A percentile compares a stretch with the other conserved stretches of the same genome.
These are phyloP conservation scores for Hypoxylon sp. DNA, from an alignment of 2,329 filamentous ascomycete species.

Conservation along the genomic window DNA sequence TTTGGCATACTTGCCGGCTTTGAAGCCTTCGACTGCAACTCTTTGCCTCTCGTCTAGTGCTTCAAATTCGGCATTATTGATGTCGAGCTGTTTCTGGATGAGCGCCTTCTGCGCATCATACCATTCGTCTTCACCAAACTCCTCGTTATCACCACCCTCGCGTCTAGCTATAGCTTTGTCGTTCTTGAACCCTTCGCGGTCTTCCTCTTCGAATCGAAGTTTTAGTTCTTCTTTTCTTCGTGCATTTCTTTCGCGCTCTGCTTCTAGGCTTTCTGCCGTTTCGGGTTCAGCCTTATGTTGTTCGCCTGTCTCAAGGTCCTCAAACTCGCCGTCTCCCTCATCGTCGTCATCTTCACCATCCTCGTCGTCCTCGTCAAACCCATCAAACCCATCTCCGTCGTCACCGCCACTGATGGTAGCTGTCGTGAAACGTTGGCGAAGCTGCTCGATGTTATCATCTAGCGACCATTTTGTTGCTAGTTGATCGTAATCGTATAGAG, in stretches of 20 bases:
- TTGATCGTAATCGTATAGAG: slow-evolving; percentile 82
- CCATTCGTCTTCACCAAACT: slow-evolving; percentile 98
- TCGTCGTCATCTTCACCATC: slow-evolving; percentile 67
- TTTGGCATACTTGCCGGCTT: slow-evolving; percentile 92
- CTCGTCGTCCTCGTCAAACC: slow-evolving; percentile 60
- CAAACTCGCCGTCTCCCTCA: slow-evolving; percentile 85
- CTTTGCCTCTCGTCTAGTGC: slow-evolving; percentile 87
- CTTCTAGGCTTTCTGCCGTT: slow-evolving; percentile 74
- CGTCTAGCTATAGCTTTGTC: slow-evolving; percentile 84
- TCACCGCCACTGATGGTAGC: slow-evolving; percentile 72
- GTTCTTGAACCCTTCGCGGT: slow-evolving; percentile 94
- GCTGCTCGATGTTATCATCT: slow-evolving; percentile 79
- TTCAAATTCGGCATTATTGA: slow-evolving; percentile 95
- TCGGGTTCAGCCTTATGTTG: slow-evolving; percentile 64
- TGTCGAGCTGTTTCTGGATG: slow-evolving; percentile 94
- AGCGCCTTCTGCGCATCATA: slow-evolving; percentile 96
- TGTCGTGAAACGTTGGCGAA: slow-evolving; percentile 83
- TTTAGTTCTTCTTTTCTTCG: slow-evolving; percentile 94
- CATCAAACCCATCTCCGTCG: slow-evolving; percentile 66
- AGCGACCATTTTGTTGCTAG: slow-evolving; percentile 89
- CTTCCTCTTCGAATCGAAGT: slow-evolving; percentile 95
- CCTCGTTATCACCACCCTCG: slow-evolving; percentile 77
- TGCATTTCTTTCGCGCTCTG: slow-evolving; percentile 91
- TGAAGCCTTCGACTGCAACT: slow-evolving; percentile 87
- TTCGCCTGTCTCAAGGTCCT: slow-evolving; percentile 87